Evolutionary conservation across 2,329 filamentous ascomycete species (phyloP), one percentile per base, ranked within the genome.

Genomic region (Ophiocordyceps unilateralis): DNA sequence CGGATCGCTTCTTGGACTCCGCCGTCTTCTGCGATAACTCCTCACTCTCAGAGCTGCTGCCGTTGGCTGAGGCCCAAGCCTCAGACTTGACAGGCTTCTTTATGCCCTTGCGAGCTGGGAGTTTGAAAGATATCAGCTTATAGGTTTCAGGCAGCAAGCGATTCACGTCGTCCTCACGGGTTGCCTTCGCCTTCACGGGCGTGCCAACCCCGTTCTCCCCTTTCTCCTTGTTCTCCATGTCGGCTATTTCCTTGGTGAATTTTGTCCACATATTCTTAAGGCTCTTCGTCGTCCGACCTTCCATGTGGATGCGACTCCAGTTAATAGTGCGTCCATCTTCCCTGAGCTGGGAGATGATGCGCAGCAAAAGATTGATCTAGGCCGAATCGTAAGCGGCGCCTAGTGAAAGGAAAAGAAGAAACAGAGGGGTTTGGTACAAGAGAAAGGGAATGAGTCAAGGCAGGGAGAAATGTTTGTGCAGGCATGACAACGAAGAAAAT

Each of bases 231-330:
- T 46, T 39, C 41, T 63, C 60, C 15, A 66, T 50, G 1, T 63
- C 62, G 0, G 53, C 50, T 10, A 63, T 55, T 3, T 52, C 49
- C 26, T 63, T 63, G 22, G 56, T 55, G 20, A 65, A 54, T 11
- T 51, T 55, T 1, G 55, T 56, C 62, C 61, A 66, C 44, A 56
- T 53, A 37, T 60, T 57, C 47, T 60, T 52, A 0, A 66, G 47
- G 2, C 59, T 60, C 46, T 65, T 66, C 20, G 50, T 45, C 2
- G 60, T 64, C 8, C 63, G 59, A 0, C 58, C 59, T 0, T 58
- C 56, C 53, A 66, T 62, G 21, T 50, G 48, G 22, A 65, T 50
- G 3, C 47, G 47, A 2, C 46, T 44, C 61, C 61, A 65, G 39
- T 61, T 58, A 47, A 64, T 60, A 5, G 49, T 17, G 12, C 52